A percentile compares a stretch with the other conserved stretches of the same genome.
These are phyloP conservation scores for Aspergillus jensenii DNA, from an alignment of 2,329 filamentous ascomycete genomes.

Conservation along the genomic window DNA sequence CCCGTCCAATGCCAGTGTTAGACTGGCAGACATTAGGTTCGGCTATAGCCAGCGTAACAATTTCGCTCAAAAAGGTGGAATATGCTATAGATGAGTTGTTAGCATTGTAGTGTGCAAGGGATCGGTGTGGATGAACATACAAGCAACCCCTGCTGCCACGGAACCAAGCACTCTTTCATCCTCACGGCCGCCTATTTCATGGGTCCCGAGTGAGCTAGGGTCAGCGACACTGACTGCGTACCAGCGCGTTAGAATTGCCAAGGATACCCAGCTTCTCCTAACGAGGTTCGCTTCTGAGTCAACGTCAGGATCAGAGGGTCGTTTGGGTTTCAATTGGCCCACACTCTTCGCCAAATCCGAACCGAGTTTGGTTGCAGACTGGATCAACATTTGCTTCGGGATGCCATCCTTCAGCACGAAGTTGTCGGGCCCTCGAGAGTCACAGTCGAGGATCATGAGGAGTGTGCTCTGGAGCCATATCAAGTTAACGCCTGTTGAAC, in stretches of 20 bases:
- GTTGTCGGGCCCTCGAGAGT: slow-evolving; percentile 43
- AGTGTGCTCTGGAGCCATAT: slow-evolving; percentile 43
- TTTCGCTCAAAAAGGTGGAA: slow-evolving; percentile 37
- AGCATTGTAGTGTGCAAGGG: background rate
- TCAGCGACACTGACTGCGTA: slow-evolving; percentile 43
- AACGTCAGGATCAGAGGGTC: slow-evolving; percentile 33
- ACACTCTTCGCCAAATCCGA: slow-evolving; percentile 40
- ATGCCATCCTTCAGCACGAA: slow-evolving; percentile 41
- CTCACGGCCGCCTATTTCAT: slow-evolving; percentile 40
- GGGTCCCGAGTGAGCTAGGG: slow-evolving; percentile 35
- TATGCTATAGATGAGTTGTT: slow-evolving; percentile 27
- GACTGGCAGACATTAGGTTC: slow-evolving; percentile 37
- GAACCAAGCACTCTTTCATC: slow-evolving; percentile 40
- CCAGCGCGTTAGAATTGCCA: slow-evolving; percentile 42
- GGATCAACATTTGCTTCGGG: slow-evolving; percentile 41
- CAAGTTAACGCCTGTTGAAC: slow-evolving; percentile 37
- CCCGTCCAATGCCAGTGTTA: slow-evolving; percentile 35
- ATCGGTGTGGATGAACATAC: slow-evolving; percentile 27
- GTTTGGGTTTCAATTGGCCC: slow-evolving; percentile 39
- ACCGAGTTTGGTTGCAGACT: slow-evolving; percentile 38
- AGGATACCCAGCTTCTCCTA: slow-evolving; percentile 41
- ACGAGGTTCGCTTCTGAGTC: slow-evolving; percentile 44
- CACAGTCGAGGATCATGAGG: slow-evolving; percentile 45
- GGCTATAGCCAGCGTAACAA: slow-evolving; percentile 33
- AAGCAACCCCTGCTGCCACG: slow-evolving; percentile 36